Evolutionary conservation across 192 early-diverging fungal genomes (phyloP).

Genomic region (Haplosporangium gracile): DNA sequence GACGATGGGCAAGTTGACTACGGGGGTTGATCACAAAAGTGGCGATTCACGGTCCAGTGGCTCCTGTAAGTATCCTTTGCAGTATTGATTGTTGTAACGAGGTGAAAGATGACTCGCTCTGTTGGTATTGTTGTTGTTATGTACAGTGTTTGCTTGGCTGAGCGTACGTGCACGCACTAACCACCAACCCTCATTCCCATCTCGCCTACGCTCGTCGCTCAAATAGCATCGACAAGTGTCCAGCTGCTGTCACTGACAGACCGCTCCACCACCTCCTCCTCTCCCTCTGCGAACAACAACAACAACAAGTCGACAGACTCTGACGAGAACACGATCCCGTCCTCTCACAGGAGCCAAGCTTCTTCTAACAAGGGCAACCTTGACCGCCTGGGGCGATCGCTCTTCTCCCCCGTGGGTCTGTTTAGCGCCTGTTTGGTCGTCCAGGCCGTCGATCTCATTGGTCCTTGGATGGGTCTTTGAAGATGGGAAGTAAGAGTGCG

Average conservation of each 20-base stretch:
- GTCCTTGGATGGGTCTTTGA: background rate
- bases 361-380: background rate
- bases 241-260: constrained; percentile 29
- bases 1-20: constrained; percentile 43
- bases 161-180: background rate
- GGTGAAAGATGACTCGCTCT: background rate
- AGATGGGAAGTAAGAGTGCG: too few species aligned
- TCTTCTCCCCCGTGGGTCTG: background rate
- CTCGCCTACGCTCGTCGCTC: background rate
- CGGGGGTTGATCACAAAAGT: constrained; percentile 55
- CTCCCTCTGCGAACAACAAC: background rate
- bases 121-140: background rate
- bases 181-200: background rate
- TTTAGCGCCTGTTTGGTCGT: background rate
- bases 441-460: background rate
- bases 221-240: constrained; percentile 34
- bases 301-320: background rate
- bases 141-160: background rate
- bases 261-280: background rate
- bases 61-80: constrained; percentile 23
- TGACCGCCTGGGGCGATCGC: background rate
- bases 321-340: background rate
- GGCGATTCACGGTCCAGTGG: constrained; percentile 41
- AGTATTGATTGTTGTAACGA: background rate
- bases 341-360: background rate